Percentiles rank a stretch among this genome's conserved stretches.
phyloP scores from a whole-genome alignment of 1,284 basidiomycete species.

The Thecaphora thlaspeos region DNA sequence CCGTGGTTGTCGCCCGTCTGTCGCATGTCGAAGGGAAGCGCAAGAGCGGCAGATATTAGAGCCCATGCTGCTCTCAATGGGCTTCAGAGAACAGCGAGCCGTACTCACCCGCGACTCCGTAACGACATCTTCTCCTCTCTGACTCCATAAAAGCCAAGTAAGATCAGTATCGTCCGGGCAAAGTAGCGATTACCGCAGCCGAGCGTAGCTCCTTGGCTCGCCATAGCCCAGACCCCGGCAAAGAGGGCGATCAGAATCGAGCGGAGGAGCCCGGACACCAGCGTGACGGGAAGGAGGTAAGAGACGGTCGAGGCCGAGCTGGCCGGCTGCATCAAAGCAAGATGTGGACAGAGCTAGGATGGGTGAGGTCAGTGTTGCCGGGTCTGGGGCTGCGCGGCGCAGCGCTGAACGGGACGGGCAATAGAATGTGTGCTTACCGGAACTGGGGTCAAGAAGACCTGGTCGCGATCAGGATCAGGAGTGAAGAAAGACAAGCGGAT shows the following conservation, averaged over 20 bases:
- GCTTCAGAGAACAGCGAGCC: too few relatives aligned
- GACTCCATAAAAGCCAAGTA: constrained; percentile 7
- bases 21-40: too few relatives aligned
- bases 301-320: neutral
- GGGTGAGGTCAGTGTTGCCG: too few relatives aligned
- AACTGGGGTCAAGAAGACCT: constrained; percentile 30
- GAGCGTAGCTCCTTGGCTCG: neutral
- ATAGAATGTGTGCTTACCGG: neutral
- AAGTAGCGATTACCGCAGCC: neutral
- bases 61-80: too few relatives aligned
- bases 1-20: neutral
- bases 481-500: too few relatives aligned
- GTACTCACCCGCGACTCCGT: neutral
- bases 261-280: neutral
- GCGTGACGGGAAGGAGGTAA: neutral
- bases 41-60: too few relatives aligned
- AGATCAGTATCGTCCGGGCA: constrained; percentile 3
- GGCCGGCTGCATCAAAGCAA: too few relatives aligned
- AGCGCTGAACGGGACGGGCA: too few relatives aligned
- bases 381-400: too few relatives aligned
- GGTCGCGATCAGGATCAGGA: too few relatives aligned
- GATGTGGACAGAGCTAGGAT: too few relatives aligned
- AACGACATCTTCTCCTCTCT: neutral
- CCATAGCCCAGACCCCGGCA: neutral
- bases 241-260: neutral